Evolutionary conservation across 345 rosid genomes (phyloP).

Genomic region (Cardamine chenopodiifolia): DNA sequence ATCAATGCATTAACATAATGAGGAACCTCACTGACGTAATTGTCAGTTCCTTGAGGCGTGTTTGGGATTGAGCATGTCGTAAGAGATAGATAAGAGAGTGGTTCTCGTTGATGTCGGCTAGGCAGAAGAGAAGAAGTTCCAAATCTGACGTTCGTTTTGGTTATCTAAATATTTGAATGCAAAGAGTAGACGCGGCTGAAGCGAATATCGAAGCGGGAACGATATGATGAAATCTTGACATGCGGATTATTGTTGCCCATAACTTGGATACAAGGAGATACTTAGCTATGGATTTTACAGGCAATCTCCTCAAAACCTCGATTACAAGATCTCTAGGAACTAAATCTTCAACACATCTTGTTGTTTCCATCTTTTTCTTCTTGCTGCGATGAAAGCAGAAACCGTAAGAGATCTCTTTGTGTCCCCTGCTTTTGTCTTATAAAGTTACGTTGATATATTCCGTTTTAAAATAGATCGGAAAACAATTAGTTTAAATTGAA

Average conservation of each 20-base stretch:
- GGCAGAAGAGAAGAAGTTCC: not conserved
- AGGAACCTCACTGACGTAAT: not conserved
- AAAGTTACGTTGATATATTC: too few species aligned
- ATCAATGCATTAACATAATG: not conserved
- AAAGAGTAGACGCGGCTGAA: not conserved
- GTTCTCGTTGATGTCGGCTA: not conserved
- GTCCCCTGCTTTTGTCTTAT: too few species aligned
- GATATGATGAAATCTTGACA: not conserved
- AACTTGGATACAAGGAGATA: slow-evolving; percentile 1
- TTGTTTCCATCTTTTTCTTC: too few species aligned
- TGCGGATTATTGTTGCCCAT: not conserved
- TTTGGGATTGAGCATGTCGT: not conserved
- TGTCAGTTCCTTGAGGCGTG: too few species aligned
- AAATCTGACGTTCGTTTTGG: not conserved
- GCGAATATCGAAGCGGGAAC: not conserved
- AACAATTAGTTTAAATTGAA: too few species aligned
- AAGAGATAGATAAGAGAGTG: not conserved
- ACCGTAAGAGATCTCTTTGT: too few species aligned
- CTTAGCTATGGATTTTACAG: slow-evolving; percentile 2
- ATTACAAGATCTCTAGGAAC: too few species aligned
- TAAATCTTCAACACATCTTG: too few species aligned
- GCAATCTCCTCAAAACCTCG: not conserved
- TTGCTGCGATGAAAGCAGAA: too few species aligned
- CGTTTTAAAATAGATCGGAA: too few species aligned
- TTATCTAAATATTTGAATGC: not conserved